A percentile compares a stretch with the other conserved stretches of the same genome.
These are phyloP conservation scores for Metschnikowia shivogae DNA, from an alignment of 805 yeast species.

Conservation along the genomic window DNA sequence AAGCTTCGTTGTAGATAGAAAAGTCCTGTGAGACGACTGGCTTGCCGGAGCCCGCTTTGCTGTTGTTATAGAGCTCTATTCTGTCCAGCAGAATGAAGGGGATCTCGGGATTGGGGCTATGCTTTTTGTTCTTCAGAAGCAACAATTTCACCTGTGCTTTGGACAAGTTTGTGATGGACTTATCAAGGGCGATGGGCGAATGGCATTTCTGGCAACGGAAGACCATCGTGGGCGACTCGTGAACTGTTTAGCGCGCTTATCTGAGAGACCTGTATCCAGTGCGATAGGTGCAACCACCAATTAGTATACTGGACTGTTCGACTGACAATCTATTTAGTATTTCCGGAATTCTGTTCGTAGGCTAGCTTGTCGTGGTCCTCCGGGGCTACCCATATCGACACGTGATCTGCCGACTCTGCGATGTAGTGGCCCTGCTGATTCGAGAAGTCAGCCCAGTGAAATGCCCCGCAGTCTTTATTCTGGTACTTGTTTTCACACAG, in stretches of 20 bases:
- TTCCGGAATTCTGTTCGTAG: neutral
- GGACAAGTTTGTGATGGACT: slow-evolving; percentile 48
- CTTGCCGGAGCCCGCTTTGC: slow-evolving; percentile 22
- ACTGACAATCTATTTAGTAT: too few species aligned
- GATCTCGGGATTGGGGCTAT: slow-evolving; percentile 23
- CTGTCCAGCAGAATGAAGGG: slow-evolving; percentile 38
- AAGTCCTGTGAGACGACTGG: neutral
- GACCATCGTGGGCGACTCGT: slow-evolving; percentile 7
- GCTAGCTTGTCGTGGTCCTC: slow-evolving; percentile 29
- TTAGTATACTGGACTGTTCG: neutral
- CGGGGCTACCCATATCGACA: slow-evolving; percentile 45
- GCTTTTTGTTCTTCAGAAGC: slow-evolving; percentile 28
- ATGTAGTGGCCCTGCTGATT: slow-evolving; percentile 26
- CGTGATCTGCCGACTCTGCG: slow-evolving; percentile 28
- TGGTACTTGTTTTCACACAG: slow-evolving; percentile 48
- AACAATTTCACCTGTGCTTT: slow-evolving; percentile 54
- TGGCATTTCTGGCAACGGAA: slow-evolving; percentile 59
- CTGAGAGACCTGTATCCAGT: neutral
- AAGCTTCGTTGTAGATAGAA: neutral
- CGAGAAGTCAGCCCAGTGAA: slow-evolving; percentile 47
- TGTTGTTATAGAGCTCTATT: slow-evolving; percentile 19
- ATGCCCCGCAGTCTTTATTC: slow-evolving; percentile 45
- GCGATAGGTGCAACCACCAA: neutral
- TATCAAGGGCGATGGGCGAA: slow-evolving; percentile 53
- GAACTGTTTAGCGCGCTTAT: slow-evolving; percentile 1